phyloP scores from a whole-genome alignment of 768 basidiomycete genomes.

The Thelephora ganbajun region DNA sequence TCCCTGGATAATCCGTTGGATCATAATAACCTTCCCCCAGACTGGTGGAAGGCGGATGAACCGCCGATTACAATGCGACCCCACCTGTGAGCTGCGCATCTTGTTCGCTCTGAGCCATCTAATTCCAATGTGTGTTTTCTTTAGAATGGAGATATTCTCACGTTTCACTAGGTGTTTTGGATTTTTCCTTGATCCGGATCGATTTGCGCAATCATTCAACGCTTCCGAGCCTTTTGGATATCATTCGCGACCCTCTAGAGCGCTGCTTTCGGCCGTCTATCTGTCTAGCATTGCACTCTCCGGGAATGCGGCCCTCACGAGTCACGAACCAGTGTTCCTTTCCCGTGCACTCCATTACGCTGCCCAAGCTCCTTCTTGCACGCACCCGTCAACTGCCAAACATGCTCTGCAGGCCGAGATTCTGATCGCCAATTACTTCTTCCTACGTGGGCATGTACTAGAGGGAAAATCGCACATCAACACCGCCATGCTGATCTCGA shows the following conservation, averaged over 20 bases:
- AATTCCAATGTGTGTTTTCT: not conserved
- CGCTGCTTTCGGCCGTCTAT: slow-evolving; percentile 29
- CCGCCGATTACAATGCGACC: slow-evolving; percentile 2
- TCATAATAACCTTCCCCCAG: no score
- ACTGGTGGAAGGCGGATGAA: slow-evolving; percentile 5
- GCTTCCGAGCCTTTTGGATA: slow-evolving; percentile 13
- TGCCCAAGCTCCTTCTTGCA: slow-evolving; percentile 6
- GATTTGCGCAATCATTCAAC: slow-evolving; percentile 25
- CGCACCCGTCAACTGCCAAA: slow-evolving; percentile 22
- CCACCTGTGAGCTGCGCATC: slow-evolving; percentile 6
- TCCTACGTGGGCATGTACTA: slow-evolving; percentile 13
- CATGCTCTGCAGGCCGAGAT: slow-evolving; percentile 20
- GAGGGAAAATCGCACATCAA: slow-evolving; percentile 19
- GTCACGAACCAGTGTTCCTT: slow-evolving; percentile 26
- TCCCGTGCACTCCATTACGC: slow-evolving; percentile 31
- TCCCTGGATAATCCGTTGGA: no score
- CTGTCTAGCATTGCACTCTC: slow-evolving; percentile 22
- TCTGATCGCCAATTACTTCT: slow-evolving; percentile 19
- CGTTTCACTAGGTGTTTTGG: slow-evolving; percentile 45
- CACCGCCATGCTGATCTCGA: slow-evolving; percentile 17
- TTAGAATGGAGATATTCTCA: slow-evolving; percentile 46
- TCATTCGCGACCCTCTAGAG: slow-evolving; percentile 15
- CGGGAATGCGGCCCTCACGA: slow-evolving; percentile 9
- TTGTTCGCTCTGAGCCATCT: not conserved
- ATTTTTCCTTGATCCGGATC: slow-evolving; percentile 44